A percentile compares a stretch with the other conserved stretches of the same genome.
These are phyloP conservation scores for Cyberlindnera mississippiensis DNA, from an alignment of 805 yeast genomes.

Conservation along the genomic window DNA sequence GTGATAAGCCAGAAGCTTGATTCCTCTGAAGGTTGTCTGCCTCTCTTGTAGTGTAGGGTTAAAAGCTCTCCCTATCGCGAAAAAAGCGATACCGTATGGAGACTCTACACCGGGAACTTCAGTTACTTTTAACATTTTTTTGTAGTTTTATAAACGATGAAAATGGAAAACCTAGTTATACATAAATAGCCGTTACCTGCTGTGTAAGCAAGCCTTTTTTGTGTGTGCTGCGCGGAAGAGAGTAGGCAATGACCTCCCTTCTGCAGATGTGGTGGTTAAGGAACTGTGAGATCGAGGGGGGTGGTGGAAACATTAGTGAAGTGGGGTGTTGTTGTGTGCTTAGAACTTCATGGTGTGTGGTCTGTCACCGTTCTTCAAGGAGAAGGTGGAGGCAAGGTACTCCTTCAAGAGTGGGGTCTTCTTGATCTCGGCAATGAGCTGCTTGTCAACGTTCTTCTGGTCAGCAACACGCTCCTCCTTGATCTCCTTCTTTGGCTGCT, in stretches of 20 bases:
- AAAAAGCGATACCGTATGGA: too few relatives aligned
- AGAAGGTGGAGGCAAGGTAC: slow-evolving; percentile 93
- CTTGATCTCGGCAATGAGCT: slow-evolving; percentile 89
- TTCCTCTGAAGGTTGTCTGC: too few relatives aligned
- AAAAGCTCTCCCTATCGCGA: too few relatives aligned
- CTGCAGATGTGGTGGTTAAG: neutral
- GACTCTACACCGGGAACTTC: neutral
- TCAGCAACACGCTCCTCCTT: slow-evolving; percentile 93
- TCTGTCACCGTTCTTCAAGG: slow-evolving; percentile 96
- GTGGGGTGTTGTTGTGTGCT: slow-evolving; percentile 22
- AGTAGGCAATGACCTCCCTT: neutral
- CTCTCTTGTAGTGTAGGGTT: too few relatives aligned
- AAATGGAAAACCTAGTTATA: slow-evolving; percentile 21
- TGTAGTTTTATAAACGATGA: slow-evolving; percentile 19
- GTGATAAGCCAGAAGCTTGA: too few relatives aligned
- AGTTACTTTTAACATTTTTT: slow-evolving; percentile 17
- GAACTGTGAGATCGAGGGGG: slow-evolving; percentile 1
- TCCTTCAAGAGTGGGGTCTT: slow-evolving; percentile 96
- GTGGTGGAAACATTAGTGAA: neutral
- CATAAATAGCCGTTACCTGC: slow-evolving; percentile 23
- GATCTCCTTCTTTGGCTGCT: slow-evolving; percentile 75
- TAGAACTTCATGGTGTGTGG: slow-evolving; percentile 98
- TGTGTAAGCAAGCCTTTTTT: slow-evolving; percentile 3
- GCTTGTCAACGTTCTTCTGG: slow-evolving; percentile 94
- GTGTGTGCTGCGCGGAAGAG: neutral